Base-by-base conservation (phyloP, 176 grass and related monocot species). In the Neostapfia colusana region DNA sequence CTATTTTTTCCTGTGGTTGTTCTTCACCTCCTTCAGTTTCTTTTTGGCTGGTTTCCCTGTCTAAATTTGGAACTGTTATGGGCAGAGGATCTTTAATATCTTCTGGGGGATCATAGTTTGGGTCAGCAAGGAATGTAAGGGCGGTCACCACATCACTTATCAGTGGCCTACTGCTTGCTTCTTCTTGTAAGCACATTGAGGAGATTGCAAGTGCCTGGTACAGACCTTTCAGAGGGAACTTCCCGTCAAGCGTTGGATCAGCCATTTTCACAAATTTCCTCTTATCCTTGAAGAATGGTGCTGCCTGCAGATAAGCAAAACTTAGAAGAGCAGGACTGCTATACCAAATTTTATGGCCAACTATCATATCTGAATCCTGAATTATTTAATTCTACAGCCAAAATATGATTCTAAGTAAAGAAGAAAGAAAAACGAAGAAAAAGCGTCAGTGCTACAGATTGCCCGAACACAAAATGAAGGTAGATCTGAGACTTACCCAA, bases 161-260 rank as follows among this genome's bases (percentile, higher is more conserved):
- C 18, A 91, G 70, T 4, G 93, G 93, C 2, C 93, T 65, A 72
- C 84, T 89, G 28, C 56, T 89, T 62, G 86, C 81, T 83, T 97
- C 93, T 77, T 97, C 83, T 69, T 93, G 90, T 57, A 97, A 82
- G 75, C 93, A 97, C 93, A 97, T 90, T 8, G 90, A 89, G 24
- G 93, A 87, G n/a, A 97, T 83, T 45, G 93, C 88, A n/a, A 97
- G 55, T 65, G 93, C 88, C 83, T 97, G 93, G 60, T 89, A 89
- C 36, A 97, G 75, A 35, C 86, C 86, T 79, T 93, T 97, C 15
- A 89, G 44, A 7, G 93, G 90, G 65, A 82, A 97, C 41, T 87
- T 86, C 37, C 64, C 85, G 5, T 80, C 72, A 43, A 97, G 88
- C 14, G 85, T 25, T 83, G 93, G 90, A 51, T 97, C 93, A 18